Evolutionary conservation across 1,139 yeast genomes (phyloP), one percentile per base, ranked within the genome.

Genomic region (Candida sanyaensis): DNA sequence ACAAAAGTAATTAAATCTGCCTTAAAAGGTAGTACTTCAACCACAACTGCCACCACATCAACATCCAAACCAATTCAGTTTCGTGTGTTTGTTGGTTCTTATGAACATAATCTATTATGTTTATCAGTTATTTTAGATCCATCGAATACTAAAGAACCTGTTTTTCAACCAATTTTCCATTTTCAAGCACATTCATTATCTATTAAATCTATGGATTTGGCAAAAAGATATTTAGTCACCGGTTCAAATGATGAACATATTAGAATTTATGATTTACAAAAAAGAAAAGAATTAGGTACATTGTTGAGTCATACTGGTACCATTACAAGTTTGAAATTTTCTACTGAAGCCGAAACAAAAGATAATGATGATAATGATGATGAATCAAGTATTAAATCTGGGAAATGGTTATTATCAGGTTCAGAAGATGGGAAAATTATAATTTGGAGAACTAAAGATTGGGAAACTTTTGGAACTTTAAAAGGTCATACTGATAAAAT

Each of bases 201-300:
- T 30, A 89, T 93, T 50, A 85, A 92, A 64, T 80, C 95, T 43
- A 76, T 93, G 55, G 97, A 93, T 53, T 74, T 85, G 29, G 90
- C 96, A 27, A 87, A 83, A 58, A 76, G 97, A 58, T 92, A 90
- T 63, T 73, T 93, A 46, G 97, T 90, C 3, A 88, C 97, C 4
- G 99, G 99, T 5, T 86, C 96, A 4, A 92, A 92, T 63, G 99
- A 93, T 65, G 99, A 95, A 66, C 96, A 91, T 63, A 92, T 93
- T 52, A 83, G 96, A 59, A 88, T 93, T 31, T 93, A 95, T 64
- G 99, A 93, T 69, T 74, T 93, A 53, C 97, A 91, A 61, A 91
- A 89, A 65, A 81, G 99, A 61, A 91, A 91, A 60, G 99, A 95
- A 65, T 74, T 93, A 50, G 99, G 99, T 4, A 88, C 96, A 4